phyloP scores from a whole-genome alignment of 148 eudicot species.

The Nepenthes mirabilis region DNA sequence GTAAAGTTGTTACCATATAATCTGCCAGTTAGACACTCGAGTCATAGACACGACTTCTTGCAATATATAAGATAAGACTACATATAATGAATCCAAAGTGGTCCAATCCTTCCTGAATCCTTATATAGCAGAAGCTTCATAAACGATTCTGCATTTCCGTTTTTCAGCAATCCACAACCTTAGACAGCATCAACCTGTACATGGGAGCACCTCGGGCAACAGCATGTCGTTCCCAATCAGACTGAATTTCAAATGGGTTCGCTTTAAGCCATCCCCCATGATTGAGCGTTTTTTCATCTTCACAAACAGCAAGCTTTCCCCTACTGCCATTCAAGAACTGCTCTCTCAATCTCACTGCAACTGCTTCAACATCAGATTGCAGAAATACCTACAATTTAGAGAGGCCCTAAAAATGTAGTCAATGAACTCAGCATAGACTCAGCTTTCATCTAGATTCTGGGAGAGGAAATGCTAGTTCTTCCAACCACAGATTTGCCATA shows the following conservation, averaged over 20 bases:
- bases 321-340: slow-evolving; percentile 51
- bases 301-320: slow-evolving; percentile 35
- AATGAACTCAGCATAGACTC: background rate
- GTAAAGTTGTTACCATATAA: no score
- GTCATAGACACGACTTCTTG: no score
- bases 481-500: no score
- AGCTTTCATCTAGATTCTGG: no score
- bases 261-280: slow-evolving; percentile 54
- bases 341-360: slow-evolving; percentile 62
- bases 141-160: background rate
- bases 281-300: slow-evolving; percentile 5
- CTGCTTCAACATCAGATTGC: slow-evolving; percentile 77
- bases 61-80: no score
- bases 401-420: background rate
- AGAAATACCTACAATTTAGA: slow-evolving; percentile 53
- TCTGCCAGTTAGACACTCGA: no score
- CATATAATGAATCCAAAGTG: no score
- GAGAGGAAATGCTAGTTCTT: no score
- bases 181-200: slow-evolving; percentile 58
- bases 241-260: slow-evolving; percentile 66
- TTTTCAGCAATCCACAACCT: slow-evolving; percentile 7
- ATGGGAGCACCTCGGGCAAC: slow-evolving; percentile 61
- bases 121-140: no score
- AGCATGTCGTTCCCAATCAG: slow-evolving; percentile 90
- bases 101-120: no score